Conservation (phyloP, 805 yeast species). For the Torulaspora maleeae region DNA sequence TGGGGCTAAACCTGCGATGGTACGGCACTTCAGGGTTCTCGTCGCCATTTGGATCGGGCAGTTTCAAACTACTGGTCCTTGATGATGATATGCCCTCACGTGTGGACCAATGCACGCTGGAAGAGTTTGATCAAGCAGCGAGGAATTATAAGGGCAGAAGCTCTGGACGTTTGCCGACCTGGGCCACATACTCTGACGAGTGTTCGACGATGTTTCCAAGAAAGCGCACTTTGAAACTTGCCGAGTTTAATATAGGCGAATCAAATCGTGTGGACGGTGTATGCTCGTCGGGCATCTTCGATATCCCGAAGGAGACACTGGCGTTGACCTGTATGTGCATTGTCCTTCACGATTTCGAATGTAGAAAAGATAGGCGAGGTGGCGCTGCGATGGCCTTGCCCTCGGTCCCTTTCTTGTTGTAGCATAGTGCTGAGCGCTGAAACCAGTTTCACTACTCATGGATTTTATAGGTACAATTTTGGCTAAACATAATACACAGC, state of each 20-base stretch:
- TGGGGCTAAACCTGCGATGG: conserved; percentile 38
- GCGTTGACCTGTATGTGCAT: conserved; percentile 34
- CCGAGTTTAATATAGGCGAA: conserved; percentile 27
- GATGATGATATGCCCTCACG: conserved; percentile 36
- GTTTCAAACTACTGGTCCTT: conserved; percentile 34
- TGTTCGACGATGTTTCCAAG: conserved; percentile 26
- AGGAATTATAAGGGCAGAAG: conserved; percentile 17
- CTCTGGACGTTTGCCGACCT: conserved; percentile 25
- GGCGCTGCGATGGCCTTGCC: conserved; percentile 4
- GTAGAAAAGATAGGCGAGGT: conserved; percentile 30
- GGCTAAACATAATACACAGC: neutral
- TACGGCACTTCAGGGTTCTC: conserved; percentile 38
- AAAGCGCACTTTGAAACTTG: conserved; percentile 26
- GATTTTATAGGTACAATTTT: neutral
- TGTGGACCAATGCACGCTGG: conserved; percentile 20
- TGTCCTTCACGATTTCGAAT: conserved; percentile 32
- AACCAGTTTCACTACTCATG: neutral
- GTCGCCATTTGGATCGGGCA: conserved; percentile 35
- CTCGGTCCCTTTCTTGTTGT: conserved; percentile 6
- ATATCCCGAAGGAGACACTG: conserved; percentile 29
- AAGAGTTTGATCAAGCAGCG: conserved; percentile 14
- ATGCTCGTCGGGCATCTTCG: conserved; percentile 13
- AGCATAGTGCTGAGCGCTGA: neutral
- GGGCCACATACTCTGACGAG: conserved; percentile 32
- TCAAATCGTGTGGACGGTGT: conserved; percentile 3